phyloP scores from a whole-genome alignment of 345 rosid species.

The Passiflora organensis region DNA sequence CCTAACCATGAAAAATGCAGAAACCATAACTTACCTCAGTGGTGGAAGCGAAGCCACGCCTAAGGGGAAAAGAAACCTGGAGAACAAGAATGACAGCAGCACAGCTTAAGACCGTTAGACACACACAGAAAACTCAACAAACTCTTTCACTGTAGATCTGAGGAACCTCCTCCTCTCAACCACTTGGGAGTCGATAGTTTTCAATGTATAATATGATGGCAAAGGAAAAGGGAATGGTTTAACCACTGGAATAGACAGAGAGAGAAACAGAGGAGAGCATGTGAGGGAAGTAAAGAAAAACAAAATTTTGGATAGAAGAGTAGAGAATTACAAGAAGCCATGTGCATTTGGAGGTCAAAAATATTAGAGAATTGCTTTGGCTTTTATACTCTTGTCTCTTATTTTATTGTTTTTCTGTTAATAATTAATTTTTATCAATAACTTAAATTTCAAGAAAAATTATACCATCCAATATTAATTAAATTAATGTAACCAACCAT shows the following conservation, averaged over 20 bases:
- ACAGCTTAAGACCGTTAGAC: neutral
- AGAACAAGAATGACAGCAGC: slow-evolving; percentile 2
- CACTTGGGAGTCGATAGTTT: slow-evolving; percentile 39
- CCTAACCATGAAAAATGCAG: no score
- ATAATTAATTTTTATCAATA: no score
- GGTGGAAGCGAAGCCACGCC: neutral
- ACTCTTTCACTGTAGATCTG: slow-evolving; percentile 50
- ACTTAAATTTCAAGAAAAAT: no score
- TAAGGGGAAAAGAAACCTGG: slow-evolving; percentile 11
- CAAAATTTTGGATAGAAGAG: slow-evolving; percentile 25
- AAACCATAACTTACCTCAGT: slow-evolving; percentile 21
- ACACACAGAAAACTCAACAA: slow-evolving; percentile 7
- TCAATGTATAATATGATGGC: slow-evolving; percentile 30
- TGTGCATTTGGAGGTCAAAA: slow-evolving; percentile 62
- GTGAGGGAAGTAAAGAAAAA: slow-evolving; percentile 34
- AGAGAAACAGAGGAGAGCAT: slow-evolving; percentile 31
- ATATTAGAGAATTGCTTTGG: slow-evolving; percentile 37
- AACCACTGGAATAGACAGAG: slow-evolving; percentile 18
- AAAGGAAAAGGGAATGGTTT: slow-evolving; percentile 2
- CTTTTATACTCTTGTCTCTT: slow-evolving; percentile 8
- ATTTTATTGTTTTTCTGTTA: no score
- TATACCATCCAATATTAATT: no score
- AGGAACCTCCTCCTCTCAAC: slow-evolving; percentile 27
- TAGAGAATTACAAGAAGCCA: slow-evolving; percentile 42
- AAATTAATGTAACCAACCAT: neutral